Base-by-base conservation (phyloP, 1,284 basidiomycete genomes). In the Austropuccinia psidii region DNA sequence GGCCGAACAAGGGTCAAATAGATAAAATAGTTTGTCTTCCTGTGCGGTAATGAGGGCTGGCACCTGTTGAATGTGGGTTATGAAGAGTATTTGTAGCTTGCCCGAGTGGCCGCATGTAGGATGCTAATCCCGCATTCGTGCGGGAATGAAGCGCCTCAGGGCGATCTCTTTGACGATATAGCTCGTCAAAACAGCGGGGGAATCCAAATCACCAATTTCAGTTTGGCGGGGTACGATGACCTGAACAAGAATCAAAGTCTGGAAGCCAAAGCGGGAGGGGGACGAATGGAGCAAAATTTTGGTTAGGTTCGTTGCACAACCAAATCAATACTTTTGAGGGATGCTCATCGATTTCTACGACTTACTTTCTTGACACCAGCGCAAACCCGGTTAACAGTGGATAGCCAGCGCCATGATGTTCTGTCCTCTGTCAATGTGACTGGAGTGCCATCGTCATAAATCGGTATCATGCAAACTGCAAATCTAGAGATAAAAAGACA, bases 361-460 rank as follows among this genome's bases (percentile, higher is more conserved):
- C 81, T 54, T 55, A 88, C 93, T 86, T 99, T 99, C 83, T 93
- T 92, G 1, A 98, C 96, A 80, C 97, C 93, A 0, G 90, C 89
- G 81, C 97, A 97, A 21, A 98, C 95, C 29, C 96, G 88, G 80
- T 97, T 98, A 75, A 98, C 86, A 1, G 96, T 98, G 80, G 91
- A 93, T 45, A 99, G 86, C 93, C 94, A 98, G 13, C 90, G 87
- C 96, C 96, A 99, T 37, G 87, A 84, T 78, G 90, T 89, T 1
- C 89, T 87, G n/a, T 87, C 84, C 1, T 85, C 82, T 69, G 87
- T 89, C 61, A 33, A 47, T 43, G 33, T 27, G 8, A 64, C 43
- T 64, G 61, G 61, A 4, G 24, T 15, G 0, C 86, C 84, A 77
- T 96, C 89, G 82, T 91, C 88, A 78, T 97, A 98, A 1, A 90